Evolutionary conservation across 2,329 filamentous ascomycete species (phyloP), one percentile per base, ranked within the genome.

Genomic region (Epicoccum sorghinum): DNA sequence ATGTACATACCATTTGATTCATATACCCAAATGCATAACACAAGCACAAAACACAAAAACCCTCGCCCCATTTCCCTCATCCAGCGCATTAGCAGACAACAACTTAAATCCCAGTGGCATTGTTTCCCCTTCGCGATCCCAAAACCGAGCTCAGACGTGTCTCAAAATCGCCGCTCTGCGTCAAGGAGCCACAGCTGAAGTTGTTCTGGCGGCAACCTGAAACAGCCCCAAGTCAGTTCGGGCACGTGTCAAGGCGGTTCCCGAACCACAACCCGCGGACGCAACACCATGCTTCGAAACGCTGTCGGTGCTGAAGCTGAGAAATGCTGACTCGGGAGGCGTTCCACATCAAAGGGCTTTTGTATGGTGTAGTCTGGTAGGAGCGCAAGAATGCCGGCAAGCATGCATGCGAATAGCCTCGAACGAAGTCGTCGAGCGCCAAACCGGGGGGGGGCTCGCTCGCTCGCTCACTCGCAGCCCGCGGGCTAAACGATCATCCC

Each of bases 171-270:
- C 37, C 7, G 23, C 18, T 18, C 18, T 52, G 49, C 43, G 24
- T 42, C 32, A 52, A 52, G 49, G 49, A 47, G 43, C 49, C 36
- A n/a, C 42, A 30, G 30, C 32, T 52, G 32, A 47, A 47, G 43
- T 36, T 27, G 49, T 52, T 52, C 38, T 38, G 37, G 49, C 43
- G 41, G 37, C 43, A 52, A 38, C 43, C 12, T 52, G 49, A 52
- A 52, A 52, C 49, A 5, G 36, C 27, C 29, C 18, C 18, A 18
- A 18, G 18, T 18, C 18, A 18, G 18, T 18, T 18, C 2, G 18
- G 18, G 18, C 18, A 18, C 18, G 18, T 18, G 18, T 18, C 18
- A 18, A 18, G 18, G 18, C 18, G 18, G 18, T 18, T 18, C 18
- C 18, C 18, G 18, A 18, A 18, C 18, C 18, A 18, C 18, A 18